phyloP scores from a whole-genome alignment of 495 filamentous ascomycete genomes.

The Collariella sp. region DNA sequence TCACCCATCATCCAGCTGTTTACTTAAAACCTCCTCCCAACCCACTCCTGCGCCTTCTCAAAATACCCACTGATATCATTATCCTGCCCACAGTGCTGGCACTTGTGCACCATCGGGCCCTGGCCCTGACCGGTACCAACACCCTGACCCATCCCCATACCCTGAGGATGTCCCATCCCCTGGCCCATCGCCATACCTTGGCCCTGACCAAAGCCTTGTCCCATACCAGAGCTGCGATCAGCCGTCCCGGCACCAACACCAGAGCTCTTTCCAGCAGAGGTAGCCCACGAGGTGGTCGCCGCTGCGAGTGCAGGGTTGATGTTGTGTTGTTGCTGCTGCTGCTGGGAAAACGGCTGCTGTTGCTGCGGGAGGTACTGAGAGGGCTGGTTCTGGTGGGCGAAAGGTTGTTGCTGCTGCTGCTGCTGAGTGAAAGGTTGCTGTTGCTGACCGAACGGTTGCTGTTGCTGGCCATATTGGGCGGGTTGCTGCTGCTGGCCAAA shows the following conservation, averaged over 20 bases:
- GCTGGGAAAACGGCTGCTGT: no score
- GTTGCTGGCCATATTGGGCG: background rate
- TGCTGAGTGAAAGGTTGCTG: background rate
- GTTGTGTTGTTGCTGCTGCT: background rate
- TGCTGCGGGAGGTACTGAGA: no score
- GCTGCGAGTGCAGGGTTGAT: conserved; percentile 16
- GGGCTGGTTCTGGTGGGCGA: no score
- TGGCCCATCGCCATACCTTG: no score
- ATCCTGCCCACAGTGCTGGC: conserved; percentile 28
- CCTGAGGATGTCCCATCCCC: no score
- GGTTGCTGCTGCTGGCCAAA: background rate
- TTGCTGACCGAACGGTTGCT: background rate
- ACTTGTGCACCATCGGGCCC: conserved; percentile 22
- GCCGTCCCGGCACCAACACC: background rate
- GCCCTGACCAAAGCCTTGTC: background rate
- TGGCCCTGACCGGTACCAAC: background rate
- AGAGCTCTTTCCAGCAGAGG: background rate
- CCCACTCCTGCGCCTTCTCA: background rate
- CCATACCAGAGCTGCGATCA: background rate
- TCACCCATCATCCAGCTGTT: background rate
- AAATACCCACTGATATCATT: conserved; percentile 25
- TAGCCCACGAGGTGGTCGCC: conserved; percentile 17
- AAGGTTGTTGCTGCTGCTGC: no score
- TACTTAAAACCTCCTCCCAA: background rate
- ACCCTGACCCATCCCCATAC: background rate